Percentiles rank a stretch among this genome's conserved stretches.
Evolutionary conservation across 768 basidiomycete species (phyloP).

Genomic region (Coprinellus micaceus): DNA sequence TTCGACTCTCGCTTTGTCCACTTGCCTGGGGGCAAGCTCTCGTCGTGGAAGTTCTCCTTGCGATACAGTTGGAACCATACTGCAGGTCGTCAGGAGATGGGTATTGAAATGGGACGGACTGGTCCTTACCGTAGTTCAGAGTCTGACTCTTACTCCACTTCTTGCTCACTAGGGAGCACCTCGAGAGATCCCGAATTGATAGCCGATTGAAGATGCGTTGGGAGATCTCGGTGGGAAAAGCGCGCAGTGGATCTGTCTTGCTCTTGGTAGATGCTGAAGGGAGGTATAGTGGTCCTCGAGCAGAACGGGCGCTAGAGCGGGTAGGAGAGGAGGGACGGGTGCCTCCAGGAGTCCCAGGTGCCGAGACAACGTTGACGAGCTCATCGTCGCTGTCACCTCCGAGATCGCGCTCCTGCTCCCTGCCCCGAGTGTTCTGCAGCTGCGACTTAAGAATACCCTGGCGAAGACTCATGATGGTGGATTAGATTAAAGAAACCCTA

Average conservation of each 20-base stretch:
- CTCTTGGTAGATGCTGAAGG: conserved; percentile 19
- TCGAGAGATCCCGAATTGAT: conserved; percentile 61
- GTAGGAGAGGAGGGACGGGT: conserved; percentile 60
- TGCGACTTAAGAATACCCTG: conserved; percentile 67
- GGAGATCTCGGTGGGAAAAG: conserved; percentile 76
- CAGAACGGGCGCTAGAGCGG: conserved; percentile 40
- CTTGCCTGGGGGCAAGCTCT: conserved; percentile 72
- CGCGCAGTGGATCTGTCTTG: conserved; percentile 58
- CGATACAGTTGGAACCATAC: conserved; percentile 95
- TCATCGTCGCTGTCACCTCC: conserved; percentile 65
- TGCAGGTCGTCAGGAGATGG: too few relatives aligned
- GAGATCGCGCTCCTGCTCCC: conserved; percentile 25
- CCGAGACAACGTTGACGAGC: conserved; percentile 67
- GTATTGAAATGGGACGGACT: too few relatives aligned
- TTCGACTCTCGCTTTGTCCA: conserved; percentile 96
- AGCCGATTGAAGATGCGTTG: conserved; percentile 73
- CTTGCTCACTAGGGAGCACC: conserved; percentile 75
- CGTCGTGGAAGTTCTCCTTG: conserved; percentile 82
- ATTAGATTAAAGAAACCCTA: neutral
- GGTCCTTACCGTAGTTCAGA: conserved; percentile 85
- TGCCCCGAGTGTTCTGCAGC: conserved; percentile 30
- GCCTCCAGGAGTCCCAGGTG: conserved; percentile 63
- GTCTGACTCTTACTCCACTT: conserved; percentile 91
- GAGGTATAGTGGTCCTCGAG: conserved; percentile 40
- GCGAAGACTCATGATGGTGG: conserved; percentile 54